Evolutionary conservation across 176 grass and related monocot species (phyloP), one percentile per base, ranked within the genome.

Genomic region (Triticum timopheevii): DNA sequence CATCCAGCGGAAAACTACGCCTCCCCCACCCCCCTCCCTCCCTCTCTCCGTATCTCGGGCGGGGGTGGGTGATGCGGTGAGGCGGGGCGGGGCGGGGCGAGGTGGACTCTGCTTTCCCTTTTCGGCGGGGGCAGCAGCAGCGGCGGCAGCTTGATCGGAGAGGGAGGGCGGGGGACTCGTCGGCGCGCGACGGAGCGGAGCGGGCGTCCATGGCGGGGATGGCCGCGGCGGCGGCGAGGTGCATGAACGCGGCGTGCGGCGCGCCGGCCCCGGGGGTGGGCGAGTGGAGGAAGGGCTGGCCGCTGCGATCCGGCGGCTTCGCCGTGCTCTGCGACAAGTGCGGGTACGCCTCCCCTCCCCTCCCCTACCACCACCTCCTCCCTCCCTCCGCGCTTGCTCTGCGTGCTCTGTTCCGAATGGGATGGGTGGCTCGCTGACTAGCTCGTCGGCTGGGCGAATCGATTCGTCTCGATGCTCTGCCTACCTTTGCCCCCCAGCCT

Each of bases 261-360:
- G 87, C 83, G 27, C 68, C 79, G 80, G 65, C 87, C n/a, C 72
- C 86, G 8, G 78, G 64, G 9, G 93, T 40, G n/a, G 93, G 87
- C 28, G 97, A 97, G 82, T 97, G 97, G 94, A 84, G 90, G 85
- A 97, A 89, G 83, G 97, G 97, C 5, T 99, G 97, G 97, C 84
- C 81, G 61, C 87, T 99, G 89, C 89, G 94, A 94, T 92, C 92
- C 54, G 97, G 94, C 39, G 91, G 74, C 76, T 94, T 90, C 80
- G 92, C 92, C 8, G 13, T 84, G 77, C 92, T 99, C 76, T 99
- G 97, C 90, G 92, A 90, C 87, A 99, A 99, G 92, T 99, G 97
- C 85, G 92, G 97, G 97, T 99, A 95, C 80, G 91, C 9, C 20
- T 1, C 0, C 72, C 3, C 6, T 0, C 40, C 3, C 16, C 71